A percentile compares a stretch with the other conserved stretches of the same genome.
These are phyloP conservation scores for Plasmodium blacklocki DNA, from an alignment of 169 alveolate species.

Conservation along the genomic window DNA sequence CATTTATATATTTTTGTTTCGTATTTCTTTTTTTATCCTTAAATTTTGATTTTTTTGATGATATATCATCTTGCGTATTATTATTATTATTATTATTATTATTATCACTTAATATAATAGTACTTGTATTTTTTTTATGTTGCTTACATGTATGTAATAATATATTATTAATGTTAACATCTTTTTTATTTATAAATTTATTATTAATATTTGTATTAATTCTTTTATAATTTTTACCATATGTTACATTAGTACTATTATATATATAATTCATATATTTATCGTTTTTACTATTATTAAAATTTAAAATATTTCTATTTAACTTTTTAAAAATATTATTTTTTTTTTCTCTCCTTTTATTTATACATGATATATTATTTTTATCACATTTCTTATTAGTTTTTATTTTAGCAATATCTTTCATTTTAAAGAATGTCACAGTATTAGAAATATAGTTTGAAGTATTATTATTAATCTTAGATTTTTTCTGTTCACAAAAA, in stretches of 20 bases:
- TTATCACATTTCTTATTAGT: background rate
- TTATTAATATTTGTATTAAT: slow-evolving; percentile 9
- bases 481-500: background rate
- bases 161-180: slow-evolving; percentile 8
- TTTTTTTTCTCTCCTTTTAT: slow-evolving; percentile 4
- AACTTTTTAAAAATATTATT: slow-evolving; percentile 2
- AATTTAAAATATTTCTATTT: slow-evolving; percentile 23
- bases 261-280: slow-evolving; percentile 53
- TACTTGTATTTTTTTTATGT: background rate
- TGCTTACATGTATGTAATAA: slow-evolving; percentile 2
- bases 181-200: slow-evolving; percentile 14
- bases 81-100: slow-evolving; percentile 2
- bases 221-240: slow-evolving; percentile 25
- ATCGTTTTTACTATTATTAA: slow-evolving; percentile 15
- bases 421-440: background rate
- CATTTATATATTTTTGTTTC: background rate
- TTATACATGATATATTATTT: background rate
- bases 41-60: background rate
- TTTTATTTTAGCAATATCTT: background rate
- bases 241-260: slow-evolving; percentile 30
- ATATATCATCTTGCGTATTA: background rate
- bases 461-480: background rate
- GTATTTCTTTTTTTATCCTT: background rate
- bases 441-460: background rate
- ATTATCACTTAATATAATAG: slow-evolving; percentile 10